These are phyloP conservation scores for Scedosporium aurantiacum DNA, from an alignment of 2,329 filamentous ascomycete genomes.

Conservation along the genomic window DNA sequence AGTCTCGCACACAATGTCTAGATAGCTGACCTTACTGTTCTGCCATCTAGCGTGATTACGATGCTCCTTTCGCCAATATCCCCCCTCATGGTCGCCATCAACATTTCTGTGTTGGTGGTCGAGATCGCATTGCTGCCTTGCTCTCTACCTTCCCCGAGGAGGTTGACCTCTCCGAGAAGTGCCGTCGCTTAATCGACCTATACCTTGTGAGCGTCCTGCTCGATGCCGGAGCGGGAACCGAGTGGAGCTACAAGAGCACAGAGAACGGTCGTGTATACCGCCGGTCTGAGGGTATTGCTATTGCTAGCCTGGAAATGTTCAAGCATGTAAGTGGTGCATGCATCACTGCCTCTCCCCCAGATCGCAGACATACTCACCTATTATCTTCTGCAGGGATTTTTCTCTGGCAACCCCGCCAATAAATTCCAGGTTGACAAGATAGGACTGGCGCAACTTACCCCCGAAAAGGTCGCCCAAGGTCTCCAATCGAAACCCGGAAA, in stretches of 20 bases:
- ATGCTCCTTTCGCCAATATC: constrained; percentile 49
- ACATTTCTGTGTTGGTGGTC: constrained; percentile 72
- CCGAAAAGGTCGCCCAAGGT: constrained; percentile 64
- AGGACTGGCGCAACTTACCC: constrained; percentile 63
- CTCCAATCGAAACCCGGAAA: constrained; percentile 77
- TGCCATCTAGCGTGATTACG: constrained; percentile 38
- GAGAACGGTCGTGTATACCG: constrained; percentile 75
- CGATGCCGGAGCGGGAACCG: constrained; percentile 78
- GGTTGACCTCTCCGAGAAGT: constrained; percentile 62
- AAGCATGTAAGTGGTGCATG: constrained; percentile 43
- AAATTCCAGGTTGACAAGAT: constrained; percentile 83
- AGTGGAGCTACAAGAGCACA: constrained; percentile 86
- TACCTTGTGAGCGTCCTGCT: constrained; percentile 72
- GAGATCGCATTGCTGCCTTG: constrained; percentile 61
- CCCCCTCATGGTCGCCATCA: constrained; percentile 81
- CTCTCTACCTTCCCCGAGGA: constrained; percentile 57
- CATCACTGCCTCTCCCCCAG: neutral
- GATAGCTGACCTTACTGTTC: neutral
- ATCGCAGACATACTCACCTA: neutral
- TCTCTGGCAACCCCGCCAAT: constrained; percentile 71
- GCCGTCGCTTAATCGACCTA: constrained; percentile 64
- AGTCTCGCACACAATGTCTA: no score
- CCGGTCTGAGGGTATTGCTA: constrained; percentile 79
- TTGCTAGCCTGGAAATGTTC: constrained; percentile 78
- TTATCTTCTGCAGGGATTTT: constrained; percentile 48